A percentile compares a stretch with the other conserved stretches of the same genome.
Conservation (phyloP, 1,284 basidiomycete species). For the Wolfiporia cocos region DNA sequence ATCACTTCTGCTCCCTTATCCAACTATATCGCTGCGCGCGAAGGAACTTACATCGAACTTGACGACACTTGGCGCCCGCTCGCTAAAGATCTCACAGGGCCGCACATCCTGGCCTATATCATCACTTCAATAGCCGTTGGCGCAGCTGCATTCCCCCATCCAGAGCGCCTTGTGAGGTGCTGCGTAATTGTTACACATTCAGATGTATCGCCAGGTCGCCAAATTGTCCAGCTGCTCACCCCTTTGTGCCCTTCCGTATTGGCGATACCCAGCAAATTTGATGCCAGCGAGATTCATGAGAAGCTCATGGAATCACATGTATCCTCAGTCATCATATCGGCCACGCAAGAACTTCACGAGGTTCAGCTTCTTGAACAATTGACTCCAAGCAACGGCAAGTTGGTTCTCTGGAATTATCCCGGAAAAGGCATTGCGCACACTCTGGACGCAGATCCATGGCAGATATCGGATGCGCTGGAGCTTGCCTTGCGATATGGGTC, state of each 20-base stretch:
- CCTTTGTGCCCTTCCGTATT: too few relatives aligned
- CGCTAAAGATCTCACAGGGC: conserved; percentile 3
- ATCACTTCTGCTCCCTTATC: conserved; percentile 6
- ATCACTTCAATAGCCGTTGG: conserved; percentile 9
- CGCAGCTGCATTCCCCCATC: conserved; percentile 6
- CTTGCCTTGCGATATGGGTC: background rate
- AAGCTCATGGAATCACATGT: too few relatives aligned
- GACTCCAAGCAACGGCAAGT: background rate
- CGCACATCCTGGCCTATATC: background rate
- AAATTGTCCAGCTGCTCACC: conserved; percentile 6
- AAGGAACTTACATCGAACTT: conserved; percentile 2
- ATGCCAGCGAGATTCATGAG: too few relatives aligned
- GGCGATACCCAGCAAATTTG: too few relatives aligned
- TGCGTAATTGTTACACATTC: conserved; percentile 8
- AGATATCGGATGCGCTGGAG: conserved; percentile 8
- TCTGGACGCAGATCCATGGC: conserved; percentile 10
- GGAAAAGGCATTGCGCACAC: conserved; percentile 6
- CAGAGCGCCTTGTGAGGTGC: conserved; percentile 7
- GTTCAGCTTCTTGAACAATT: background rate
- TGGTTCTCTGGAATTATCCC: conserved; percentile 12
- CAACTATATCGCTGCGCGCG: conserved; percentile 9
- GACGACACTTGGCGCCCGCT: too few relatives aligned
- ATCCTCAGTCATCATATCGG: too few relatives aligned
- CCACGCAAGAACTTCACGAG: too few relatives aligned
- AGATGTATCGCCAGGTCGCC: conserved; percentile 4